Evolutionary conservation across 768 basidiomycete genomes (phyloP), one percentile per base, ranked within the genome.

Genomic region (Mycena rebaudengoi): DNA sequence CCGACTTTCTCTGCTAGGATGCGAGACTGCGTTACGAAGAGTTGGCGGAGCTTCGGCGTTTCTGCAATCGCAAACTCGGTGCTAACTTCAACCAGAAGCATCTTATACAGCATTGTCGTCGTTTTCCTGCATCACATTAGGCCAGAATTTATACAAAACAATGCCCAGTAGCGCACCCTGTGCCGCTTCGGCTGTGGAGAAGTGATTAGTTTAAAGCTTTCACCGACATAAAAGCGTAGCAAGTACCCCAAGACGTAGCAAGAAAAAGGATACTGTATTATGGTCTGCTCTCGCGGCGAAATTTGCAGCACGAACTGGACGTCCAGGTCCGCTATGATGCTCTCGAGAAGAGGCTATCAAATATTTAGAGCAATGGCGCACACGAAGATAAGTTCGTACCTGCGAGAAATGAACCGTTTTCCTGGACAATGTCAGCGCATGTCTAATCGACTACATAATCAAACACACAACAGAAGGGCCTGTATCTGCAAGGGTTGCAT

Each of bases 141-240:
- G 41, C 44, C 25, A 29, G 20, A 28, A 20, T 18, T 1, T 4
- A 2, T 14, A 13, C 16, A 43, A 26, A 64, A 13, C 28, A 26
- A 37, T 12, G n/a, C 6, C 3, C 7, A 23, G 7, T 29, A 43
- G 1, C 51, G 26, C 70, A 85, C 85, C 85, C 85, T 0, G 85
- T 86, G 2, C 85, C 85, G 60, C 85, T 86, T 30, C 85, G 74
- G 0, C n/a, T n/a, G n/a, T n/a, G n/a, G n/a, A n/a, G n/a, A n/a
- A n/a, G n/a, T n/a, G n/a, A n/a, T n/a, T n/a, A n/a, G n/a, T n/a
- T n/a, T n/a, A n/a, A n/a, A n/a, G n/a, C n/a, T n/a, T n/a, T n/a
- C n/a, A n/a, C n/a, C n/a, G n/a, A n/a, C n/a, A n/a, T n/a, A n/a
- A n/a, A n/a, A n/a, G n/a, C n/a, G n/a, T n/a, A n/a, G n/a, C n/a